These are phyloP conservation scores for Trametes pubescens DNA, from an alignment of 1,284 basidiomycete genomes.

Conservation along the genomic window DNA sequence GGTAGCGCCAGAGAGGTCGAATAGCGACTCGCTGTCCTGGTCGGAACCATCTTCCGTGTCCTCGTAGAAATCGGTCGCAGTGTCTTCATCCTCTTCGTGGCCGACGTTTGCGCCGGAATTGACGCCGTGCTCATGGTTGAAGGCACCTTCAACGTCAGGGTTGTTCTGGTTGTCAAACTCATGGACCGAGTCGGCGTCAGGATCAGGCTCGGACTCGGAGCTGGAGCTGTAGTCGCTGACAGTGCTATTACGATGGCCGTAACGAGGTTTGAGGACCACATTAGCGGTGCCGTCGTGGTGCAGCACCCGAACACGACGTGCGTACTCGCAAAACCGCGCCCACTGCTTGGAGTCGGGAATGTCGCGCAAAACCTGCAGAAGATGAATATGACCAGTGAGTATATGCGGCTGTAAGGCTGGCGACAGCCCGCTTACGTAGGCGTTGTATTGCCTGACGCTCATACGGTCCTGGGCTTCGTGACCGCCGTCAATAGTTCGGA, in stretches of 20 bases:
- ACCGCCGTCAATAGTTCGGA: not conserved
- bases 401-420: not conserved
- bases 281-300: not conserved
- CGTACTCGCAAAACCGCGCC: not conserved
- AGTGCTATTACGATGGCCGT: not conserved
- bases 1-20: not conserved
- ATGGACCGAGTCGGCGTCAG: too few relatives aligned
- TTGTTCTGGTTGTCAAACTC: too few relatives aligned
- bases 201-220: too few relatives aligned
- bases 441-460: not conserved
- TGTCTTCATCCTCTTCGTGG: too few relatives aligned
- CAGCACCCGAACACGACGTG: not conserved
- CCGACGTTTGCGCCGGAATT: too few relatives aligned
- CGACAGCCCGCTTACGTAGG: not conserved
- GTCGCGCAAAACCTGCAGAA: not conserved
- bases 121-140: too few relatives aligned
- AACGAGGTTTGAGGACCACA: not conserved
- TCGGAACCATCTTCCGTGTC: not conserved
- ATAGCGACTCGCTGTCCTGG: not conserved
- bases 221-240: too few relatives aligned
- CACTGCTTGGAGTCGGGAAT: not conserved
- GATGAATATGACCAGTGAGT: not conserved
- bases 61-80: too few relatives aligned
- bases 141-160: too few relatives aligned
- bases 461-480: not conserved